A percentile compares a stretch with the other conserved stretches of the same genome.
phyloP scores from a whole-genome alignment of 2,329 filamentous ascomycete species.

The Aspergillus tubingensis region DNA sequence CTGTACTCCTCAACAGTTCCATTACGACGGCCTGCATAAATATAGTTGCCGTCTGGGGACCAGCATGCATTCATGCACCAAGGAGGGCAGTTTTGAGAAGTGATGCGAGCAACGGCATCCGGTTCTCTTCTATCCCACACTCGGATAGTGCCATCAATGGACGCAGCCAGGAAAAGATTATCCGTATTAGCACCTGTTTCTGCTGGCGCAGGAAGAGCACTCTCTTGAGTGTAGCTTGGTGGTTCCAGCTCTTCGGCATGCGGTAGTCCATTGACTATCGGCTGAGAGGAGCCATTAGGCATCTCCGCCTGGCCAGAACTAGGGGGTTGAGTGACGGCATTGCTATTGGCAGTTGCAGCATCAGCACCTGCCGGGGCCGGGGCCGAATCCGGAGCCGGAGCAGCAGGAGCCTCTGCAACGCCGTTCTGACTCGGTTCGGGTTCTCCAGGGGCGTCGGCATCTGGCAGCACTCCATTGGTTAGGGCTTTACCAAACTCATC shows the following conservation, averaged over 20 bases:
- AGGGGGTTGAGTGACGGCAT: constrained; percentile 16
- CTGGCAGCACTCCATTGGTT: constrained; percentile 60
- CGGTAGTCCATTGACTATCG: constrained; percentile 43
- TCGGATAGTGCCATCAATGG: constrained; percentile 51
- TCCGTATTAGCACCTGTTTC: constrained; percentile 58
- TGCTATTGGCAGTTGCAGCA: constrained; percentile 14
- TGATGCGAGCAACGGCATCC: constrained; percentile 76
- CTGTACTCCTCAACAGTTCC: constrained; percentile 93
- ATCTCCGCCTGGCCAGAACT: constrained; percentile 22
- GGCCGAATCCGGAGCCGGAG: constrained; percentile 2
- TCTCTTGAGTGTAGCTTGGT: constrained; percentile 26
- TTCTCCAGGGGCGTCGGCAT: constrained; percentile 46
- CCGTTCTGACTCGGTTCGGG: constrained; percentile 29
- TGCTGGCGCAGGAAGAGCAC: constrained; percentile 30
- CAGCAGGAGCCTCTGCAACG: constrained; percentile 12
- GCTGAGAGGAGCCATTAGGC: constrained; percentile 30
- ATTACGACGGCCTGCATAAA: constrained; percentile 89
- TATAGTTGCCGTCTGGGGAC: constrained; percentile 92
- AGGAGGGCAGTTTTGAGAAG: constrained; percentile 74
- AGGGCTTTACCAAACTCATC: constrained; percentile 78
- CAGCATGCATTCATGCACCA: constrained; percentile 99
- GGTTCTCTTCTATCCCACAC: constrained; percentile 63
- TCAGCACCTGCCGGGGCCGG: constrained; percentile 5
- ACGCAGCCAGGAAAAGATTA: constrained; percentile 81
- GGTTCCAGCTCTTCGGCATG: constrained; percentile 45